phyloP scores from a whole-genome alignment of 129 eudicot species.

The Chrysanthemum seticuspe region DNA sequence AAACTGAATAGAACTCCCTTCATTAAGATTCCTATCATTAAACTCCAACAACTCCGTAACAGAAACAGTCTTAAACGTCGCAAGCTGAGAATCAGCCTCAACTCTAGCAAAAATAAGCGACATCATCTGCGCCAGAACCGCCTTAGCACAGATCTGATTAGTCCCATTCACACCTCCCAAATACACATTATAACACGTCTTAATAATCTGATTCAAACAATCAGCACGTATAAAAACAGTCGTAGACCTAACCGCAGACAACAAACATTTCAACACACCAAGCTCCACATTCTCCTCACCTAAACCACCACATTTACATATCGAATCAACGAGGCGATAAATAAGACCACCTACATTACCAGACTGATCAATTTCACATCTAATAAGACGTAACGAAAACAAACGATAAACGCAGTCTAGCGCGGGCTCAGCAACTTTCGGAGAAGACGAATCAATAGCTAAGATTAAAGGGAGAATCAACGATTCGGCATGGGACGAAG shows the following conservation, averaged over 20 bases:
- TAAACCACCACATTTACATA: conserved; percentile 67
- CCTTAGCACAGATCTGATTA: conserved; percentile 98
- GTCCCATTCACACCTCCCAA: conserved; percentile 92
- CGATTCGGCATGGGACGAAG: conserved; percentile 50
- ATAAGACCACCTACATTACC: conserved; percentile 20
- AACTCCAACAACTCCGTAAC: conserved; percentile 80
- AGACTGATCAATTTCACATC: conserved; percentile 56
- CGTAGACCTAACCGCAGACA: conserved; percentile 75
- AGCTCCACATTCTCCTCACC: conserved; percentile 81
- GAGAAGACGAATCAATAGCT: conserved; percentile 72
- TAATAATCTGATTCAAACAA: conserved; percentile 69
- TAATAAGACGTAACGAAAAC: conserved; percentile 62
- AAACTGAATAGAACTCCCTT: conserved; percentile 84
- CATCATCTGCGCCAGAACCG: conserved; percentile 97
- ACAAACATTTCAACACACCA: conserved; percentile 55
- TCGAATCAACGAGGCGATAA: conserved; percentile 56
- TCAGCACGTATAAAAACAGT: conserved; percentile 55
- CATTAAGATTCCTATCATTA: conserved; percentile 83
- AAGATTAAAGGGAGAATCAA: conserved; percentile 64
- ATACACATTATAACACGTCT: conserved; percentile 81
- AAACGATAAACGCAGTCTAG: conserved; percentile 63
- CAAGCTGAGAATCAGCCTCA: conserved; percentile 58
- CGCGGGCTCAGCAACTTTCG: conserved; percentile 86
- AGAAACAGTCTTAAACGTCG: conserved; percentile 46
- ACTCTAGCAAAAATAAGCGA: conserved; percentile 67